A percentile compares a stretch with the other conserved stretches of the same genome.
phyloP scores from a whole-genome alignment of 2,329 filamentous ascomycete genomes.

The Pleochaeta shiraiana region DNA sequence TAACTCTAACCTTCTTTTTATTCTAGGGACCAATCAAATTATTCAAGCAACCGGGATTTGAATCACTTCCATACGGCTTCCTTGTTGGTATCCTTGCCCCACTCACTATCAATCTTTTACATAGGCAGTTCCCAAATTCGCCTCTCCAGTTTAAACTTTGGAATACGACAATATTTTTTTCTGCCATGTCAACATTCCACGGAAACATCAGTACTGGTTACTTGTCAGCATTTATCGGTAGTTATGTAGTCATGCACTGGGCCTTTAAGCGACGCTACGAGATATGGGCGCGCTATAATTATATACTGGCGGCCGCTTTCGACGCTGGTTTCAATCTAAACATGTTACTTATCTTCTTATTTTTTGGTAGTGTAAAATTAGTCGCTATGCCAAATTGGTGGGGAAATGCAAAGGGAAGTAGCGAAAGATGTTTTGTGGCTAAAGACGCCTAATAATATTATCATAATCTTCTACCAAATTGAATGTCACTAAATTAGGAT shows the following conservation, averaged over 20 bases:
- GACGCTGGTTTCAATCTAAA: slow-evolving; percentile 41
- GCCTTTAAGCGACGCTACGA: slow-evolving; percentile 32
- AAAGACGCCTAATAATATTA: background rate
- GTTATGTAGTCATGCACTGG: slow-evolving; percentile 37
- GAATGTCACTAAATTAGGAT: too few species aligned
- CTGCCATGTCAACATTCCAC: slow-evolving; percentile 31
- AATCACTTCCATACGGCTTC: slow-evolving; percentile 29
- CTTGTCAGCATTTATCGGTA: slow-evolving; percentile 33
- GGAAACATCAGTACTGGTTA: slow-evolving; percentile 40
- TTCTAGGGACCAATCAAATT: slow-evolving; percentile 24
- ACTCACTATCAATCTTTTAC: slow-evolving; percentile 26
- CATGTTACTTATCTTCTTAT: slow-evolving; percentile 37
- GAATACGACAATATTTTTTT: slow-evolving; percentile 41
- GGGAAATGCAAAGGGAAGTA: slow-evolving; percentile 32
- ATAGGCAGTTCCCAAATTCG: slow-evolving; percentile 28
- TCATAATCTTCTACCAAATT: too few species aligned
- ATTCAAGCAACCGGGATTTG: slow-evolving; percentile 27
- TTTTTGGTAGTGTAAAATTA: slow-evolving; percentile 33
- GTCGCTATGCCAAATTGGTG: slow-evolving; percentile 41
- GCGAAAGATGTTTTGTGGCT: slow-evolving; percentile 36
- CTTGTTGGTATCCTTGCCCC: slow-evolving; percentile 27
- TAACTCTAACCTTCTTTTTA: background rate
- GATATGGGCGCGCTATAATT: slow-evolving; percentile 37
- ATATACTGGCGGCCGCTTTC: slow-evolving; percentile 36
- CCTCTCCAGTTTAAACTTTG: slow-evolving; percentile 27